Conservation (phyloP, 2,329 filamentous ascomycete genomes). For the Verticillium nonalfalfae region DNA sequence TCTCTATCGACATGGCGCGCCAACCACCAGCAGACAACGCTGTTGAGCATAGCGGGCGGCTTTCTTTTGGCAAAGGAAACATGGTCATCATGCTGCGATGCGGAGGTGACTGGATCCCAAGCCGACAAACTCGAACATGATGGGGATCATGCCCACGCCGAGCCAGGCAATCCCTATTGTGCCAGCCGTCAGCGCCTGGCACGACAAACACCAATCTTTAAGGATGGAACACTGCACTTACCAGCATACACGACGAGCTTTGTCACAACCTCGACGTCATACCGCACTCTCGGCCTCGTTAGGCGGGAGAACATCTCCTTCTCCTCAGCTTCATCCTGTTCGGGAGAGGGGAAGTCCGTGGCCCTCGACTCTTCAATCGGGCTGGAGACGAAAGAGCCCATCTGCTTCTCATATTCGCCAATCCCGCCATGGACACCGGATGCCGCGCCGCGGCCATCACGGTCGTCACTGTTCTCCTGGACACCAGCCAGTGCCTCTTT, state of each 20-base stretch:
- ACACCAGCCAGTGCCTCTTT: slow-evolving; percentile 37
- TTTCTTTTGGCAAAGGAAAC: not conserved
- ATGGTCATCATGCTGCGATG: slow-evolving; percentile 2
- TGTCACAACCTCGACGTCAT: slow-evolving; percentile 98
- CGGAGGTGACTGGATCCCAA: slow-evolving; percentile 36
- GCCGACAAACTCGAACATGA: slow-evolving; percentile 60
- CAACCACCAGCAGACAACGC: not conserved
- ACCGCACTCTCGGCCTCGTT: slow-evolving; percentile 81
- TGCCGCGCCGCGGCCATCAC: slow-evolving; percentile 30
- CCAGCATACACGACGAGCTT: slow-evolving; percentile 93
- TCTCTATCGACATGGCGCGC: not conserved
- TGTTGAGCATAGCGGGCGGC: not conserved
- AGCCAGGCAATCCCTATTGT: slow-evolving; percentile 72
- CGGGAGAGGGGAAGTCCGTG: slow-evolving; percentile 27
- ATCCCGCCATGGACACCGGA: slow-evolving; percentile 44
- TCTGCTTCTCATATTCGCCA: slow-evolving; percentile 64
- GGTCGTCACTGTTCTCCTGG: slow-evolving; percentile 27
- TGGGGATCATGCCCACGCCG: slow-evolving; percentile 67
- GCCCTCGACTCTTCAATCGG: slow-evolving; percentile 22
- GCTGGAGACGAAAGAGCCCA: slow-evolving; percentile 40
- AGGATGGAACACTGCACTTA: slow-evolving; percentile 31
- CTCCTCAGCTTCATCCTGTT: slow-evolving; percentile 53
- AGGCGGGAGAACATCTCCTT: slow-evolving; percentile 78
- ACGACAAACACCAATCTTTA: slow-evolving; percentile 2
- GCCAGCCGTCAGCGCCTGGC: slow-evolving; percentile 7